These are phyloP conservation scores for Suillus luteus DNA, from an alignment of 768 basidiomycete species.

Conservation along the genomic window DNA sequence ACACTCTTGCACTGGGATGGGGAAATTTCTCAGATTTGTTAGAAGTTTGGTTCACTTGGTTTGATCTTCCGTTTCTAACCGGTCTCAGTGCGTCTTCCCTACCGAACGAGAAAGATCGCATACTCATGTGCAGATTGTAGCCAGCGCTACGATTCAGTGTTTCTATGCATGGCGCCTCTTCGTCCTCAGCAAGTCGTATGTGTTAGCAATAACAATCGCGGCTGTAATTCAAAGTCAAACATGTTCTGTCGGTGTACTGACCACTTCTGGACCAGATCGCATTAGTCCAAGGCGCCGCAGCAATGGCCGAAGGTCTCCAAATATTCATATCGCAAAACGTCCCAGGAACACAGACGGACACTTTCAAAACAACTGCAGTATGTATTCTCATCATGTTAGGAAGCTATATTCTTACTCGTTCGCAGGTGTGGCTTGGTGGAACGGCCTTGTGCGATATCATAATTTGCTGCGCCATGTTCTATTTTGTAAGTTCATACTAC, in stretches of 20 bases:
- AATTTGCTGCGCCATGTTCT: background rate
- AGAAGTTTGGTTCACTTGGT: background rate
- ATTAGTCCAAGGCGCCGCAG: background rate
- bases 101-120: background rate
- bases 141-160: background rate
- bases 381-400: background rate
- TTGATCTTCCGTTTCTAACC: background rate
- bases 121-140: background rate
- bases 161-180: background rate
- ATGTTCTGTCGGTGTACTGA: background rate
- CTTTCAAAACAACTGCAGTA: background rate
- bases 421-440: background rate
- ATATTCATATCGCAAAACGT: background rate
- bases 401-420: background rate
- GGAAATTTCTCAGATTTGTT: background rate
- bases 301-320: background rate
- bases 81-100: background rate
- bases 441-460: background rate
- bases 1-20: background rate
- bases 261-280: background rate
- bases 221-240: background rate
- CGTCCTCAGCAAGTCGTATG: background rate
- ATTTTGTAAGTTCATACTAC: background rate
- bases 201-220: background rate
- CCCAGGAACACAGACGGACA: background rate